These are phyloP conservation scores for Geotrichum australiense DNA, from an alignment of 1,139 yeast species.

Conservation along the genomic window DNA sequence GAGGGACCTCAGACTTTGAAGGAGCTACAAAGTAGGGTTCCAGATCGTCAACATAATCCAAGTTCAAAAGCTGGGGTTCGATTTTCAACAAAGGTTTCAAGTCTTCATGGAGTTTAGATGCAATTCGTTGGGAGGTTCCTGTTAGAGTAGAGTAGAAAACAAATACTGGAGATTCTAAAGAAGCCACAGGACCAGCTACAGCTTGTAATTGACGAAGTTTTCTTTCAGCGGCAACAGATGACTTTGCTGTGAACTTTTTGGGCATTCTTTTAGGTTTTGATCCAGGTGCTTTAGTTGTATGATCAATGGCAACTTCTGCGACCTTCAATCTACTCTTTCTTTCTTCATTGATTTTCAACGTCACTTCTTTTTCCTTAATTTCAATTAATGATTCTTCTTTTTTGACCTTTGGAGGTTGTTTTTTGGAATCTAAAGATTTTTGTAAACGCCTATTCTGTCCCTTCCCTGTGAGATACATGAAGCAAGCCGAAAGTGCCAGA, in stretches of 20 bases:
- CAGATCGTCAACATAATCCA: conserved; percentile 78
- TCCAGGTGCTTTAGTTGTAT: conserved; percentile 1
- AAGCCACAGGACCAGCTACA: conserved; percentile 24
- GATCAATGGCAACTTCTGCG: neutral
- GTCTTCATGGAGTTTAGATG: conserved; percentile 31
- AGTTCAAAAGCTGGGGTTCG: conserved; percentile 53
- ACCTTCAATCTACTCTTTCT: neutral
- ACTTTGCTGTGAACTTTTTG: conserved; percentile 25
- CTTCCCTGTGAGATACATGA: neutral
- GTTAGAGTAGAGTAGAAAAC: conserved; percentile 81
- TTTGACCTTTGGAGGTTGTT: neutral
- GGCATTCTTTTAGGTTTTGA: conserved; percentile 18
- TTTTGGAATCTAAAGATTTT: neutral
- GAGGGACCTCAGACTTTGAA: conserved; percentile 31
- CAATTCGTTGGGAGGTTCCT: conserved; percentile 70
- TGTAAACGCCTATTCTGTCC: neutral
- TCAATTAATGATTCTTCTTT: neutral
- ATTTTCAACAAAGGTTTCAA: conserved; percentile 37
- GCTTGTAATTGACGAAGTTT: conserved; percentile 26
- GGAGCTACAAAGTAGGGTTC: conserved; percentile 74
- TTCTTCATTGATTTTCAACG: neutral
- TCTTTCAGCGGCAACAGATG: conserved; percentile 17
- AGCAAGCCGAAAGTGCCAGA: neutral
- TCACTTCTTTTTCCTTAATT: neutral
- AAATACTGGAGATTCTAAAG: conserved; percentile 35